phyloP scores from a whole-genome alignment of 352 stramenopile species.

The Blastocystis sp. region DNA sequence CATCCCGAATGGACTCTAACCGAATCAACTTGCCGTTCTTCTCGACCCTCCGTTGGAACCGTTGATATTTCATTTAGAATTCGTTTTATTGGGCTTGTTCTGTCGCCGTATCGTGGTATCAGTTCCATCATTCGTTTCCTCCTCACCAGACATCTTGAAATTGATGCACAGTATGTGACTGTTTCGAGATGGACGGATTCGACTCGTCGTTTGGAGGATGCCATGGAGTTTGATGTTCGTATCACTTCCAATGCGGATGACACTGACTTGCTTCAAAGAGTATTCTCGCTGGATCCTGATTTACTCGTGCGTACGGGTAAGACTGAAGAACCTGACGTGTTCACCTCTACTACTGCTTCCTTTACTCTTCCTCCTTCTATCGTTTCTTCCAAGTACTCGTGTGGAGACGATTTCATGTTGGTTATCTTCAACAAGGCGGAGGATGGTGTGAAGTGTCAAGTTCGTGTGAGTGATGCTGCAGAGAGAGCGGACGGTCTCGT shows the following conservation, averaged over 20 bases:
- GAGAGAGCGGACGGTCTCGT: not conserved
- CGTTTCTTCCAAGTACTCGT: no score
- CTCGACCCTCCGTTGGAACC: not conserved
- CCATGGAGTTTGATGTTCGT: no score
- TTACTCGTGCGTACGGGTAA: no score
- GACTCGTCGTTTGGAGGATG: not conserved
- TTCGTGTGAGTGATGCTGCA: not conserved
- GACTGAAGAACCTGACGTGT: no score
- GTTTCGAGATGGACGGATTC: not conserved
- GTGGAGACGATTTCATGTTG: slow-evolving; percentile 10
- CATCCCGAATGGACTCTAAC: not conserved
- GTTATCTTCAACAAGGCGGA: not conserved
- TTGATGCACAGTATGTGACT: not conserved
- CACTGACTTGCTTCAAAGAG: no score
- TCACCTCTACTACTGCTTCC: no score
- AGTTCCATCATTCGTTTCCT: not conserved
- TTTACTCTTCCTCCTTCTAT: no score
- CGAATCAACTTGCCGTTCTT: not conserved
- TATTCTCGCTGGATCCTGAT: no score
- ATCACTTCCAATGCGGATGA: no score
- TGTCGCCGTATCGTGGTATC: no score
- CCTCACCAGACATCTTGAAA: not conserved
- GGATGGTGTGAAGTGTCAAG: not conserved
- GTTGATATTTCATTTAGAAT: not conserved
- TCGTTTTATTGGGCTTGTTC: no score